Percentiles rank a stretch among this genome's conserved stretches.
Evolutionary conservation across 2,329 filamentous ascomycete species (phyloP).

Genomic region (Penicillium sp.): DNA sequence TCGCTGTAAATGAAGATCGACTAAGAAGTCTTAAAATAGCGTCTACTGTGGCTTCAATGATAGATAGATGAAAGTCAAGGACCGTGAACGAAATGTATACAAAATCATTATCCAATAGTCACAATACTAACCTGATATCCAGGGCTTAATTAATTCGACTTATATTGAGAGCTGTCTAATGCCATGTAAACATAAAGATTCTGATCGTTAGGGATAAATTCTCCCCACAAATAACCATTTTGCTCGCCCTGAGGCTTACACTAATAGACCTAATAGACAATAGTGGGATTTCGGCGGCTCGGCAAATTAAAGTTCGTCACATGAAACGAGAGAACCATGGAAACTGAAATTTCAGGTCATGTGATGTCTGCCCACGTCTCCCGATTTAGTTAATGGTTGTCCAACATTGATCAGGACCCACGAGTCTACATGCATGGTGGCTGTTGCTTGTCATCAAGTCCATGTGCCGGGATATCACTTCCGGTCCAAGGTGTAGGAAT

Average conservation of each 20-base stretch:
- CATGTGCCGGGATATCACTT: neutral
- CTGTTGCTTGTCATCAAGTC: neutral
- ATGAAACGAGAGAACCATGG: neutral
- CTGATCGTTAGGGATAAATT: neutral
- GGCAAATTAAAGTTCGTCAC: neutral
- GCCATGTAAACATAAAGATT: neutral
- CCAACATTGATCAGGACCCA: neutral
- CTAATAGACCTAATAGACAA: neutral
- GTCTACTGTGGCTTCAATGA: too few relatives aligned
- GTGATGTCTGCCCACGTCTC: neutral
- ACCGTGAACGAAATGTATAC: too few relatives aligned
- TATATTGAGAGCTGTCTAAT: neutral
- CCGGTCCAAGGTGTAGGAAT: neutral
- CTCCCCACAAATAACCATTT: neutral
- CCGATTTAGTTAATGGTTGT: neutral
- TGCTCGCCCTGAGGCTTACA: neutral
- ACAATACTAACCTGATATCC: too few relatives aligned
- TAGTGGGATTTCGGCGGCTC: neutral
- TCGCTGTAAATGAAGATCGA: too few relatives aligned
- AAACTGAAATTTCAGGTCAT: neutral
- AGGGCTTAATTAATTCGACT: too few relatives aligned
- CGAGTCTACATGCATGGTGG: neutral
- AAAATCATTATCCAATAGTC: too few relatives aligned
- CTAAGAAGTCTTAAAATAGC: too few relatives aligned
- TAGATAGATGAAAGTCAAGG: too few relatives aligned